A percentile compares a stretch with the other conserved stretches of the same genome.
These are phyloP conservation scores for Luffa aegyptiaca DNA, from an alignment of 306 rosid species.

Conservation along the genomic window DNA sequence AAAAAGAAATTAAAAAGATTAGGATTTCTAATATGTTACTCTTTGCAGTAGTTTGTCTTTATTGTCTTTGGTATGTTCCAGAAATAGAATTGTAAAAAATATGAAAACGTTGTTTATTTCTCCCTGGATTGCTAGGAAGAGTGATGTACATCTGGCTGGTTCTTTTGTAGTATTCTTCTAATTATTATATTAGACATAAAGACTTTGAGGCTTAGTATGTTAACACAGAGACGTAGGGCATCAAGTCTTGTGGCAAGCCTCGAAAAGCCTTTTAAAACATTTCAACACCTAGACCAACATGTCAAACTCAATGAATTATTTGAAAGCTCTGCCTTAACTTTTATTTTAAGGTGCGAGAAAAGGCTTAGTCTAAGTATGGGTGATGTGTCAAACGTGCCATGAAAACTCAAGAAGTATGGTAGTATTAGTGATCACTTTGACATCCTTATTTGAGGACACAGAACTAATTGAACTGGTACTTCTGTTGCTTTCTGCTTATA, in stretches of 20 bases:
- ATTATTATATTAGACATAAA: background rate
- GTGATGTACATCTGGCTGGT: background rate
- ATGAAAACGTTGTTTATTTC: background rate
- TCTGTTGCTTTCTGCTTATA: slow-evolving; percentile 16
- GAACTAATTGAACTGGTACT: slow-evolving; percentile 6
- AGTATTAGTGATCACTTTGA: background rate
- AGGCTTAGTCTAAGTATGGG: background rate
- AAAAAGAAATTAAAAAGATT: too few relatives aligned
- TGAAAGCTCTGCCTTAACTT: background rate
- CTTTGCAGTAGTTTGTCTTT: background rate
- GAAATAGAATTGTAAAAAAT: background rate
- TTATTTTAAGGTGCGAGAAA: background rate
- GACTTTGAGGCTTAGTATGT: too few relatives aligned
- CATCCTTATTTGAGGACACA: background rate
- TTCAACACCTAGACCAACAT: background rate
- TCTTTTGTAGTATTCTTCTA: background rate
- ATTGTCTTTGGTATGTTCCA: background rate
- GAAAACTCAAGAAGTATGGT: background rate
- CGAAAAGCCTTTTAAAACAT: too few relatives aligned
- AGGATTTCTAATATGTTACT: background rate
- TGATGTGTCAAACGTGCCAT: background rate
- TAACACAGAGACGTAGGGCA: too few relatives aligned
- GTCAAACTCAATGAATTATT: background rate
- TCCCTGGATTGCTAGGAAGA: background rate
- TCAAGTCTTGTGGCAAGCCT: too few relatives aligned